Base-by-base conservation (phyloP, 345 rosid species). In the Erysimum cheiranthoides region DNA sequence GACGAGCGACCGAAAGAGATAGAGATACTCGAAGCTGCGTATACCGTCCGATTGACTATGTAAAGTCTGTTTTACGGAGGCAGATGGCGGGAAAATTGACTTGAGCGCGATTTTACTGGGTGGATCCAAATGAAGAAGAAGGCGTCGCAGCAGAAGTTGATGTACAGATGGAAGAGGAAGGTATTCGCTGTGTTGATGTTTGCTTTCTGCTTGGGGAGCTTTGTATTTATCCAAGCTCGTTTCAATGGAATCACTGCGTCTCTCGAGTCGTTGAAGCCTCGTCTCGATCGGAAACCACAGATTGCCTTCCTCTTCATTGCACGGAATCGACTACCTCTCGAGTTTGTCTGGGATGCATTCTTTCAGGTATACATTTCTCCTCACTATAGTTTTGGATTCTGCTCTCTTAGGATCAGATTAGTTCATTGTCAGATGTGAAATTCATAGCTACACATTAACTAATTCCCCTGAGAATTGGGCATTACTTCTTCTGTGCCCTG, bases 261-360 rank as follows among this genome's bases (percentile, higher is more conserved):
- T 45, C 74, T 87, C 45, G 71, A 81, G 6, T 78, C 92, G 36
- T 56, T 86, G 71, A 87, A 68, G 39, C 84, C 82, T 43, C 85
- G 75, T 62, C 74, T 79, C 18, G 36, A 56, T 73, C 70, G 70
- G 52, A 81, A 74, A 61, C 89, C 88, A n/a, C 87, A 85, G 73
- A 85, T 95, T 62, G 96, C 99, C 6, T 89, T 95, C 73, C 80
- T 95, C 11, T 95, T 92, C 79, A 90, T 95, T 13, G 89, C 99
- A 0, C 79, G 98, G 65, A 95, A 95, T 63, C 93, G 98, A 3
- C 86, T 95, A 16, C 89, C 98, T 61, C 91, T 95, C 16, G 97
- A 95, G 12, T 68, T 89, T 66, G 82, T 88, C 13, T 95, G 99
- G 99, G 90, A 92, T 71, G 82, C 91, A 0, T 95, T 92, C 76